Percentiles rank a stretch among this genome's conserved stretches.
Evolutionary conservation across 2,329 filamentous ascomycete species (phyloP).

Genomic region (Diaporthe longicolla): DNA sequence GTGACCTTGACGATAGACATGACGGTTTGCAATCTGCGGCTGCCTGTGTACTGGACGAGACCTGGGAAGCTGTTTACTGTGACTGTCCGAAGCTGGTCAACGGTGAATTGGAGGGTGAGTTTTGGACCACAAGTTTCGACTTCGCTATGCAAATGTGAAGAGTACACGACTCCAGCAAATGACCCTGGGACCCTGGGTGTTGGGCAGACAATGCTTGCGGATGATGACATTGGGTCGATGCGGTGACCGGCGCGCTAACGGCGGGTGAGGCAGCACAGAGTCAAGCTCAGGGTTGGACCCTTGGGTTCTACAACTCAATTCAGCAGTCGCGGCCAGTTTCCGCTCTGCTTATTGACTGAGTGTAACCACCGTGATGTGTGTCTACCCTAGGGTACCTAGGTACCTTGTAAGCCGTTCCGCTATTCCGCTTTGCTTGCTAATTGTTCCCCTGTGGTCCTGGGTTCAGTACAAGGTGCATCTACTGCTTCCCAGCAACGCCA

Average conservation of each 20-base stretch:
- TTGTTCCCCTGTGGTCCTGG: neutral
- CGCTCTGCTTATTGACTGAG: neutral
- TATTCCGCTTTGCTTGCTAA: slow-evolving; percentile 27
- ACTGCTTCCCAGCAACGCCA: neutral
- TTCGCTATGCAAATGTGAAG: neutral
- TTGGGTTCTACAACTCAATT: neutral
- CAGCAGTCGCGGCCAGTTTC: slow-evolving; percentile 2
- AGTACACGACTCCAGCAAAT: neutral
- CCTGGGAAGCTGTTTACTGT: neutral
- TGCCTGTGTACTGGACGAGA: neutral
- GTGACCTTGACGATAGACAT: slow-evolving; percentile 55
- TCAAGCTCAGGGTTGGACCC: neutral
- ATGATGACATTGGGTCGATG: neutral
- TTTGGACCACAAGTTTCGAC: neutral
- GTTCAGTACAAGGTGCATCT: neutral
- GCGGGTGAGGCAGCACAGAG: neutral
- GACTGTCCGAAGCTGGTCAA: no score
- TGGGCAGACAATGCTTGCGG: neutral
- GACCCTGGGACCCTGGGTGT: neutral
- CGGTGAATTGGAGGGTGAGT: neutral
- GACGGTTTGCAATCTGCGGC: neutral
- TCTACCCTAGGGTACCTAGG: no score
- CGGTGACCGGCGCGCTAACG: slow-evolving; percentile 16
- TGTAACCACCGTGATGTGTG: neutral
- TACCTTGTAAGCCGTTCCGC: neutral